These are phyloP conservation scores for Eucommia ulmoides DNA, from an alignment of 257 asterid species.

Conservation along the genomic window DNA sequence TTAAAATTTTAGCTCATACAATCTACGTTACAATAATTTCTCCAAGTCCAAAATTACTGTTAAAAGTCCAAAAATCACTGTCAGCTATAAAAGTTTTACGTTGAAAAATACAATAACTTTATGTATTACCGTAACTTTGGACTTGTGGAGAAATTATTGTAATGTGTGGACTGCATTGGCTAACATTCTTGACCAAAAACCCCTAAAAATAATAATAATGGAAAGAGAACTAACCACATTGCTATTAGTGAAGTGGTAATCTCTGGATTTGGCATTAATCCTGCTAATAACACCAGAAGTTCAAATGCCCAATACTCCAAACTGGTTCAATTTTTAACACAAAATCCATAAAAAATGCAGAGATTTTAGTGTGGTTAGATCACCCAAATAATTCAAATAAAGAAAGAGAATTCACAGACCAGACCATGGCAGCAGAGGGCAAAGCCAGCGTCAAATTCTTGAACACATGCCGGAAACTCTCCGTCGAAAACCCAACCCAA, in stretches of 20 bases:
- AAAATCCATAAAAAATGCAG: neutral
- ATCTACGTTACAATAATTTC: no score
- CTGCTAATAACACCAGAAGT: slow-evolving; percentile 68
- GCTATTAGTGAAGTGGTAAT: slow-evolving; percentile 64
- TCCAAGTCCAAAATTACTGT: no score
- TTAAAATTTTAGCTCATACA: no score
- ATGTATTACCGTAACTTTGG: no score
- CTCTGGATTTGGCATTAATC: slow-evolving; percentile 70
- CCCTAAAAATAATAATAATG: no score
- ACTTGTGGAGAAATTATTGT: no score
- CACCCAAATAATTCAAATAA: neutral
- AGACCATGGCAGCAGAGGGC: slow-evolving; percentile 2
- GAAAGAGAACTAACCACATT: slow-evolving; percentile 44
- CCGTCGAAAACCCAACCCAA: neutral
- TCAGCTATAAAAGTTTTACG: neutral
- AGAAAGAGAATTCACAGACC: neutral
- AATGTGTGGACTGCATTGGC: no score
- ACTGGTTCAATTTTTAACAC: slow-evolving; percentile 18
- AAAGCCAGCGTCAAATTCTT: neutral
- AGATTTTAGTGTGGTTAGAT: neutral
- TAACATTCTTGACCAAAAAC: no score
- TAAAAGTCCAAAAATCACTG: neutral
- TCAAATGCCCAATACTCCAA: slow-evolving; percentile 87
- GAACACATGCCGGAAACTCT: neutral
- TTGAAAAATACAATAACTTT: no score